Evolutionary conservation across 2,329 filamentous ascomycete species (phyloP), one percentile per base, ranked within the genome.

Genomic region (Exophiala lecanii-corni): DNA sequence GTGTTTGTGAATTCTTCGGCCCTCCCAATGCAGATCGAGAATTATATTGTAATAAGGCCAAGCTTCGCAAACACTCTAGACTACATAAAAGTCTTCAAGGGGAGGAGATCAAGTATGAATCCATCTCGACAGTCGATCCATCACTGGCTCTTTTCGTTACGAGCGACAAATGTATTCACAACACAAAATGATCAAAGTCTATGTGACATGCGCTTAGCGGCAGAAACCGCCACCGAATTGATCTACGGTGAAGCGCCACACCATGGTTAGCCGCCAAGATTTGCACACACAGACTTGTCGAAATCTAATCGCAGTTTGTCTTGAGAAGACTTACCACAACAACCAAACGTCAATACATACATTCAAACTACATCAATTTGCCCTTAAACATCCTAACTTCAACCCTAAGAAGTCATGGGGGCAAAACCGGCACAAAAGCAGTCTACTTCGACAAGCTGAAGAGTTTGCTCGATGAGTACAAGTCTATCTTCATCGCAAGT

Each of bases 401-500:
- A 88, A 66, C 62, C 62, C 78, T 74, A 94, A 94, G 87, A 88
- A 94, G 86, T 88, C 80, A 95, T 95, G 89, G 89, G 89, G 89
- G 87, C 89, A 96, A 87, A 79, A 79, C 86, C 65, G 79, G 77
- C 67, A 89, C 84, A 82, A 98, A 97, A 82, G 81, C 87, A 71
- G 86, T 72, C 71, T 95, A 98, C 83, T 98, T 98, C 80, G 91
- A 96, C 74, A 97, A 97, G 89, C 89, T 98, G 72, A 94, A 96
- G 84, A 72, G 72, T 73, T 82, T 97, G 71, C 84, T 98, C 71
- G 87, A 97, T 78, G 84, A 89, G 71, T 97, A 94, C 85, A 82
- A 81, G 72, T 91, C 86, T 67, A 86, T 97, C 78, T 97, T 98
- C 87, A 89, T 98, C 72, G 89, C 40, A 45, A 44, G 48, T 53